Conservation (phyloP, 331 rosid species). For the Phaseolus coccineus region DNA sequence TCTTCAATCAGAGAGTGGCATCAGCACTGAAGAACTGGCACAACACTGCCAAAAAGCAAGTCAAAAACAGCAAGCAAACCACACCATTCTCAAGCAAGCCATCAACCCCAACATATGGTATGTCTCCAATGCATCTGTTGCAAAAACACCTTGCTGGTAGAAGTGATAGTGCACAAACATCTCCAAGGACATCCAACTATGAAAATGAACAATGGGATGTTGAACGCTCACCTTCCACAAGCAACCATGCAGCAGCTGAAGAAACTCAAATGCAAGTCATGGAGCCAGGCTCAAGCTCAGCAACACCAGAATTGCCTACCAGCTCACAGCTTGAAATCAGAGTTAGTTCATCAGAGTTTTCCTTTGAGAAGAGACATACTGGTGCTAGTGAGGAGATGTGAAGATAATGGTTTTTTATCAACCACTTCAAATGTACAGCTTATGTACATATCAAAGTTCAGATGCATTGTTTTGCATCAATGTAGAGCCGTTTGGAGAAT, state of each 20-base stretch:
- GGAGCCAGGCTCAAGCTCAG: slow-evolving; percentile 35
- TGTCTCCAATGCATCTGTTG: slow-evolving; percentile 74
- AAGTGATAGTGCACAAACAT: slow-evolving; percentile 43
- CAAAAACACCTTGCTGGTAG: slow-evolving; percentile 45
- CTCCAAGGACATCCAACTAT: slow-evolving; percentile 51
- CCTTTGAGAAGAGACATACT: slow-evolving; percentile 43
- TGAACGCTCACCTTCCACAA: slow-evolving; percentile 57
- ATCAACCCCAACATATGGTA: slow-evolving; percentile 57
- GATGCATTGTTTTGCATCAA: slow-evolving; percentile 4
- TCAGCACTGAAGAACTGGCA: slow-evolving; percentile 74
- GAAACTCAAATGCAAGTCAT: slow-evolving; percentile 31
- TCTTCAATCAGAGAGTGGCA: slow-evolving; percentile 72
- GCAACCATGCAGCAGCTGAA: slow-evolving; percentile 25
- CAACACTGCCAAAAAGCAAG: slow-evolving; percentile 59
- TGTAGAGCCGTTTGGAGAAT: background rate
- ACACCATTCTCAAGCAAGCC: slow-evolving; percentile 70
- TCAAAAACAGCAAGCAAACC: slow-evolving; percentile 46
- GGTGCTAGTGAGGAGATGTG: background rate
- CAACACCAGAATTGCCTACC: slow-evolving; percentile 32
- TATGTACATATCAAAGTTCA: background rate
- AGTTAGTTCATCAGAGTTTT: slow-evolving; percentile 44
- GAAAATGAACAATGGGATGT: slow-evolving; percentile 53
- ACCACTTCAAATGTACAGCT: slow-evolving; percentile 25
- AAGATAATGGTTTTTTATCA: background rate
- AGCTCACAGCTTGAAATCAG: slow-evolving; percentile 49